Conservation (phyloP, 805 yeast species). For the Candida tibetensis region DNA sequence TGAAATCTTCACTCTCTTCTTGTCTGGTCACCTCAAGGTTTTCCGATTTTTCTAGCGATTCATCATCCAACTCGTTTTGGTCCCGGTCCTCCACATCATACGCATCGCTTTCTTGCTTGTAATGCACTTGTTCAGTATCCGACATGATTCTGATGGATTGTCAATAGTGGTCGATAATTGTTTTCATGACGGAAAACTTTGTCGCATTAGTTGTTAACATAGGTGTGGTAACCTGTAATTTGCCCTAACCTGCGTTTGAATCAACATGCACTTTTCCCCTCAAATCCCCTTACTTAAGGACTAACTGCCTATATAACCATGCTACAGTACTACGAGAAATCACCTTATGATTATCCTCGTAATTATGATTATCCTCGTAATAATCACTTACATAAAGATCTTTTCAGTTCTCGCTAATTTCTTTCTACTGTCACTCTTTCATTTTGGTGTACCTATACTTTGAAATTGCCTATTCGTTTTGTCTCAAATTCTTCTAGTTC, state of each 20-base stretch:
- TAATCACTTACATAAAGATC: too few species aligned
- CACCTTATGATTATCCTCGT: too few species aligned
- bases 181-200: background rate
- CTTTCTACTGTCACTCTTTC: background rate
- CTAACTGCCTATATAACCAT: too few species aligned
- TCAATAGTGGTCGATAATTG: background rate
- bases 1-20: slow-evolving; percentile 6
- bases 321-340: too few species aligned
- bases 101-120: slow-evolving; percentile 2
- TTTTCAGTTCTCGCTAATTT: background rate
- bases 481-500: background rate
- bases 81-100: slow-evolving; percentile 14
- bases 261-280: background rate
- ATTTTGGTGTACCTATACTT: background rate
- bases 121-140: slow-evolving; percentile 1
- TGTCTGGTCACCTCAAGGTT: slow-evolving; percentile 2
- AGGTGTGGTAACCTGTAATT: background rate
- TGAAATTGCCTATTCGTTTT: background rate
- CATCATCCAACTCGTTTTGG: slow-evolving; percentile 10
- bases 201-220: background rate
- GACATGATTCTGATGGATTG: slow-evolving; percentile 5
- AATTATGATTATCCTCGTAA: too few species aligned
- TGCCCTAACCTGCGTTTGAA: too few species aligned
- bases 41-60: slow-evolving; percentile 7
- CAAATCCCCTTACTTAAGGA: too few species aligned